These are phyloP conservation scores for Penicillium cosmopolitanum DNA, from an alignment of 495 filamentous ascomycete genomes.

Conservation along the genomic window DNA sequence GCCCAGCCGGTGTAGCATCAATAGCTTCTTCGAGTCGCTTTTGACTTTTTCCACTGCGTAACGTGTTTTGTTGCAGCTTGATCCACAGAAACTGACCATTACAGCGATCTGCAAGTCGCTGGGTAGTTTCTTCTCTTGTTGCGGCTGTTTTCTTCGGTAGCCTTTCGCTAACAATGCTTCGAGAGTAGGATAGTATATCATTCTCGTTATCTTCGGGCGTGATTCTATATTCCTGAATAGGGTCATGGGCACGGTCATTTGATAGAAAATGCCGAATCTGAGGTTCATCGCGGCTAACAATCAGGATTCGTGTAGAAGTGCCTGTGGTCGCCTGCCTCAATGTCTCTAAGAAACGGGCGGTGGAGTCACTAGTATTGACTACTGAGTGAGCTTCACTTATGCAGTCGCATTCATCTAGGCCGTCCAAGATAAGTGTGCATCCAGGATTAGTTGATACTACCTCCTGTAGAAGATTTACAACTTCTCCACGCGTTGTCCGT, in stretches of 20 bases:
- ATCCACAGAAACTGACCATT: constrained; percentile 15
- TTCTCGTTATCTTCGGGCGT: no score
- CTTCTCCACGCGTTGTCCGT: not conserved
- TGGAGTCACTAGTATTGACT: not conserved
- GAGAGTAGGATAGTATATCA: constrained; percentile 1
- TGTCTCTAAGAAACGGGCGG: not conserved
- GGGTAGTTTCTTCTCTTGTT: not conserved
- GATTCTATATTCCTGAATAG: no score
- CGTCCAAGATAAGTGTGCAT: constrained; percentile 12
- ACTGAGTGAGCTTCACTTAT: not conserved
- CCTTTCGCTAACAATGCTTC: constrained; percentile 9
- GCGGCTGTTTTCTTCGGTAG: not conserved
- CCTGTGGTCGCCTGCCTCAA: not conserved
- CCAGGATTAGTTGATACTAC: not conserved
- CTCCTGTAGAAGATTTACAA: not conserved
- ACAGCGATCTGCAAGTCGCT: constrained; percentile 2
- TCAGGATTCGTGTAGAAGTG: constrained; percentile 5
- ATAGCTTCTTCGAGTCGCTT: constrained; percentile 10
- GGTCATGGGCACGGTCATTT: no score
- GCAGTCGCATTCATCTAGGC: constrained; percentile 12
- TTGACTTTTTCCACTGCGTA: not conserved
- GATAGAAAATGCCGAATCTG: constrained; percentile 1
- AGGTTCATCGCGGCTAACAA: constrained; percentile 12
- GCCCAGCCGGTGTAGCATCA: not conserved
- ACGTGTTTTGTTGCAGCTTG: not conserved